Base-by-base conservation (phyloP, 352 stramenopile species). In the Phytopythium kandeliae region DNA sequence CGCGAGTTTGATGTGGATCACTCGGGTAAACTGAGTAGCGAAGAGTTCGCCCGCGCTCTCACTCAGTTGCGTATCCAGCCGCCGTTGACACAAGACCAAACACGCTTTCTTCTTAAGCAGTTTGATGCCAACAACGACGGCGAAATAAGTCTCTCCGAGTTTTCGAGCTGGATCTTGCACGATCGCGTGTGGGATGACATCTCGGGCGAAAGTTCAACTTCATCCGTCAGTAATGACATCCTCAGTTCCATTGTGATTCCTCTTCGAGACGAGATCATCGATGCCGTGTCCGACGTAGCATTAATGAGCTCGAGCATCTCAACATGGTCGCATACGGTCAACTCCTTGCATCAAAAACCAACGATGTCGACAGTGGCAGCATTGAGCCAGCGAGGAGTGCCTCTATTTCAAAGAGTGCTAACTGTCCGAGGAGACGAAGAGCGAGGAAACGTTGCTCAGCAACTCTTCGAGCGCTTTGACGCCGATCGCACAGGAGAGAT, bases 91-190 rank as follows among this genome's bases (percentile, higher is more conserved):
- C 42, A 61, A 11, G 65, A 64, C 6, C 82, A 91, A 45, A 65
- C 70, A 17, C 25, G 58, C 1, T 78, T 65, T 36, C 51, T 93
- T 9, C 60, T 88, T 30, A 47, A 58, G 7, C 74, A 91, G 21
- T 89, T 93, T 41, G 82, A 91, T 52, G 56, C 67, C 0, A 89
- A 93, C 57, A 67, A 54, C 0, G 79, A 91, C 21, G 78, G 72
- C 1, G 73, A 86, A 54, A 72, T 93, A 22, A 87, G 76, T 56
- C 41, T 82, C 7, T 58, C 45, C 1, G 82, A 91, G 45, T 91
- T 93, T 45, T 72, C 56, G 40, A 50, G 78, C 31, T 93, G 79
- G 79, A 70, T 93, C 5, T 51, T 85, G 31, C 63, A 71, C 44
- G 65, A 86, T 21, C 79, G 78, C 13, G 57, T 89, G 0, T 89